Conservation (phyloP, 257 asterid genomes). For the Gynochthodes officinalis region DNA sequence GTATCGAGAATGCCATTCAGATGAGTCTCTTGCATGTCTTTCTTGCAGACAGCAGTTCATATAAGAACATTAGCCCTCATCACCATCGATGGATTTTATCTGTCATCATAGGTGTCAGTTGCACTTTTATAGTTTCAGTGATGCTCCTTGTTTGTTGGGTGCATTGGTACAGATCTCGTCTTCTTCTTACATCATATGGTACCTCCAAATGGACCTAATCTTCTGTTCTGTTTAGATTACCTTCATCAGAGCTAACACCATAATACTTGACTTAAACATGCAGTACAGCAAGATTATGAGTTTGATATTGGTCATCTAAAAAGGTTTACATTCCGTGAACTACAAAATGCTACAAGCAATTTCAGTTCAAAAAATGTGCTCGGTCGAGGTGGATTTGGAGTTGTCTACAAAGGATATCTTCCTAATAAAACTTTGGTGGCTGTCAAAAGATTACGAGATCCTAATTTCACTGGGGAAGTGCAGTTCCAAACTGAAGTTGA, state of each 20-base stretch:
- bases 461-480: conserved; percentile 80
- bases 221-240: conserved; percentile 7
- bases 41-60: conserved; percentile 50
- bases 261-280: conserved; percentile 20
- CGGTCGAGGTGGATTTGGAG: conserved; percentile 95
- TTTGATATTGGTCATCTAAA: conserved; percentile 58
- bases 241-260: conserved; percentile 1
- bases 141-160: conserved; percentile 61
- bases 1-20: background rate
- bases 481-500: conserved; percentile 98
- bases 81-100: conserved; percentile 47
- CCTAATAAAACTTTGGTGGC: conserved; percentile 69
- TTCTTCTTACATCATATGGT: conserved; percentile 57
- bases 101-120: conserved; percentile 51
- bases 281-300: conserved; percentile 83
- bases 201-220: conserved; percentile 20
- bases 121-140: conserved; percentile 45
- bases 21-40: conserved; percentile 8
- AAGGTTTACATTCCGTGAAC: conserved; percentile 75
- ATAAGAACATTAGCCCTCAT: conserved; percentile 40
- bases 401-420: conserved; percentile 77
- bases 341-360: conserved; percentile 76
- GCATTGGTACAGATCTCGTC: conserved; percentile 65
- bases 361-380: conserved; percentile 73
- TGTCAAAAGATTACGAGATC: conserved; percentile 79